Base-by-base conservation (phyloP, 2,329 filamentous ascomycete species). In the Trichoderma polysporum region DNA sequence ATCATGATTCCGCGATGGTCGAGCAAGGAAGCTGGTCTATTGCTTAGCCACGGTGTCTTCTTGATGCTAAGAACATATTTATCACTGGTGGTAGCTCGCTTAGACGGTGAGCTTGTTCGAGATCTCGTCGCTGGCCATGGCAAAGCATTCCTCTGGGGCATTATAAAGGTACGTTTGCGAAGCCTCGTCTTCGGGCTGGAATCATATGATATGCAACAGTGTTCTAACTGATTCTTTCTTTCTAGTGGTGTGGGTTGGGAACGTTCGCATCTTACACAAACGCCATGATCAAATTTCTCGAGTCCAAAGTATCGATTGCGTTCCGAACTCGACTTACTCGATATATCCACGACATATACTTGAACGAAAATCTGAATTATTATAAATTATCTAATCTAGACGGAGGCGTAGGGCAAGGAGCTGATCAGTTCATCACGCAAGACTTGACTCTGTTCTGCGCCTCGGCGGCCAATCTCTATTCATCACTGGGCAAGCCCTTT, bases 231-330 rank as follows among this genome's bases (percentile, higher is more conserved):
- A 29, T 17, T 13, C 2, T 5, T 19, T 12, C 22, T 41, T 58
- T 52, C 69, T 60, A 88, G 84, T 99, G 95, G 95, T 93, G 94
- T 71, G 93, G 94, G 3, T 90, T 99, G 39, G 95, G 95, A 49
- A 92, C 91, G 2, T 89, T 98, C 70, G 94, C 94, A 9, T 97
- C 94, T 0, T 99, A 99, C 76, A 97, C 94, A 59, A 99, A 99
- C 78, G 93, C 94, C 64, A 97, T 96, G 91, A 99, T 99, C 84
- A 98, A 98, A 79, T 99, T 92, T 80, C 85, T 99, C 69, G 94
- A 99, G 79, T 94, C 92, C 59, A 99, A 99, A 82, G 93, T 99
- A 63, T 97, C 94, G 7, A 99, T 99, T 71, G 94, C 96, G 37
- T 99, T 99, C 85, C 90, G 95, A 49, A 99, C 95, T 4, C 88